Conservation (phyloP, 2,329 filamentous ascomycete species). For the Alternaria tenuissima region DNA sequence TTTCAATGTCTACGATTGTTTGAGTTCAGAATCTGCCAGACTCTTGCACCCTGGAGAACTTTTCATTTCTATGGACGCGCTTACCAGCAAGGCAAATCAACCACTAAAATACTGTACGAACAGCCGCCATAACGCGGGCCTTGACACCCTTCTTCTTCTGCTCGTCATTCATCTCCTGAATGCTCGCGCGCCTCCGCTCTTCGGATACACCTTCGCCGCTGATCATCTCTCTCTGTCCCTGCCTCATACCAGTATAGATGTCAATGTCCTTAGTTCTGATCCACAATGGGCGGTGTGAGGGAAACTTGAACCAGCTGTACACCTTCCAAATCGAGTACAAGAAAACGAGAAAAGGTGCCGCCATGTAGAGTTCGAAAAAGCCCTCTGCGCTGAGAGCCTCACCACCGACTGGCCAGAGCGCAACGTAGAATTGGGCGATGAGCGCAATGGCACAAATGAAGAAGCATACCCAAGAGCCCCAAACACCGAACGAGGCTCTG, state of each 20-base stretch:
- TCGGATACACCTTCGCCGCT: constrained; percentile 14
- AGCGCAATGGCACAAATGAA: constrained; percentile 46
- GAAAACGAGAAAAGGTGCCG: constrained; percentile 53
- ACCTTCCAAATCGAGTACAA: constrained; percentile 60
- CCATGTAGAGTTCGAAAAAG: constrained; percentile 58
- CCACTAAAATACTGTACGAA: background rate
- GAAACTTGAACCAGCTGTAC: constrained; percentile 32
- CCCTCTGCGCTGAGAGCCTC: constrained; percentile 42
- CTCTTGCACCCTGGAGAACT: background rate
- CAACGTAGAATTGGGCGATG: constrained; percentile 51
- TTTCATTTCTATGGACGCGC: background rate
- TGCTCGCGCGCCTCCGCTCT: constrained; percentile 13
- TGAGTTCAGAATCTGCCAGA: background rate
- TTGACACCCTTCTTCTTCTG: constrained; percentile 11
- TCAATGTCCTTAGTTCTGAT: constrained; percentile 44
- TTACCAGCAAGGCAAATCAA: background rate
- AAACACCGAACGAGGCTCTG: constrained; percentile 48
- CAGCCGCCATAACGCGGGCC: background rate
- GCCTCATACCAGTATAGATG: constrained; percentile 41
- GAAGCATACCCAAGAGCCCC: constrained; percentile 47
- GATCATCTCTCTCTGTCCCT: constrained; percentile 11
- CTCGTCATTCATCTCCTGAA: constrained; percentile 10
- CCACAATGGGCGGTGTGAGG: constrained; percentile 34
- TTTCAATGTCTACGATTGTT: no score
- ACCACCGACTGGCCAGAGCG: constrained; percentile 37